A percentile compares a stretch with the other conserved stretches of the same genome.
Evolutionary conservation across 2,329 filamentous ascomycete genomes (phyloP).

Genomic region (Penicillium occitanis): DNA sequence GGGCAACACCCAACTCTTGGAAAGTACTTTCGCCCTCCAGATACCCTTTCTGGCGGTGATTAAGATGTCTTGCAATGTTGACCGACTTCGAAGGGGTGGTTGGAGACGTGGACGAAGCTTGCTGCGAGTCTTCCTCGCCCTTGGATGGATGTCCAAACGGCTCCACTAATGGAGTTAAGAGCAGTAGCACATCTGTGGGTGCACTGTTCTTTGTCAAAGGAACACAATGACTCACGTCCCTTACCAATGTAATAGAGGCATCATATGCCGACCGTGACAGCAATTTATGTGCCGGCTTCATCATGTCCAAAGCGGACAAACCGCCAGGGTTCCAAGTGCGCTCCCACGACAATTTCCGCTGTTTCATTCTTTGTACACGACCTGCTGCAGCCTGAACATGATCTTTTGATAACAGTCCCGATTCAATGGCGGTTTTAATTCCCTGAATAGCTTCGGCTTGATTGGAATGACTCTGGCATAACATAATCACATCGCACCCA

Average conservation of each 20-base stretch:
- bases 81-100: slow-evolving; percentile 1
- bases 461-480: slow-evolving; percentile 20
- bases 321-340: slow-evolving; percentile 18
- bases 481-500: slow-evolving; percentile 20
- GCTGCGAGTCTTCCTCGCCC: neutral
- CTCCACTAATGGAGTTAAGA: slow-evolving; percentile 19
- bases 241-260: slow-evolving; percentile 16
- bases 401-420: slow-evolving; percentile 15
- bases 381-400: slow-evolving; percentile 14
- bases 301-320: slow-evolving; percentile 4
- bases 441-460: slow-evolving; percentile 20
- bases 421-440: slow-evolving; percentile 18
- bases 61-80: slow-evolving; percentile 19
- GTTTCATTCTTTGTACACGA: slow-evolving; percentile 20
- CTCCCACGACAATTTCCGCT: slow-evolving; percentile 17
- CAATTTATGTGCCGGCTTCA: slow-evolving; percentile 15
- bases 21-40: slow-evolving; percentile 19
- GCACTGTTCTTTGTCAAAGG: slow-evolving; percentile 15
- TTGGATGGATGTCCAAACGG: slow-evolving; percentile 12
- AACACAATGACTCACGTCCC: slow-evolving; percentile 11
- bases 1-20: slow-evolving; percentile 16
- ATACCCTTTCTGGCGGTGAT: slow-evolving; percentile 14
- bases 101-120: neutral
- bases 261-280: slow-evolving; percentile 18
- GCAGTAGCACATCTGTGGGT: slow-evolving; percentile 15